Percentiles rank a stretch among this genome's conserved stretches.
Evolutionary conservation across 2,329 filamentous ascomycete genomes (phyloP).

Genomic region (Hymenoscyphus occultus): DNA sequence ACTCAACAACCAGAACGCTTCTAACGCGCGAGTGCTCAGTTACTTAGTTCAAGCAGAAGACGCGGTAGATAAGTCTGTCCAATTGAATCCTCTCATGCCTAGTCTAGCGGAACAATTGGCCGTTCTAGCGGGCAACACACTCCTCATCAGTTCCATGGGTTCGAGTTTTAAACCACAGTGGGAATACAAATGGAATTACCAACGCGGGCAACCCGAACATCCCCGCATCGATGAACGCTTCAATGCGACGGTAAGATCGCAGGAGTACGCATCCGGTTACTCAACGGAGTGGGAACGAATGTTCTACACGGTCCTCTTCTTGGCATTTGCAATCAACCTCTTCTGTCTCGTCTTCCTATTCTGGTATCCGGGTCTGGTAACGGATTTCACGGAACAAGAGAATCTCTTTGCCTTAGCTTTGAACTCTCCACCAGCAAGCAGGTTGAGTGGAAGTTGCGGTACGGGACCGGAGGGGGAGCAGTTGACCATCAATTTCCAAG

Average conservation of each 20-base stretch:
- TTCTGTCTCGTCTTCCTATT: constrained; percentile 62
- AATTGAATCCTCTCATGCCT: constrained; percentile 46
- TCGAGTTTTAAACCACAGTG: constrained; percentile 60
- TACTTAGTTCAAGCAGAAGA: constrained; percentile 48
- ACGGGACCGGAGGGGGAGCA: constrained; percentile 44
- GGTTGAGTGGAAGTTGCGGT: constrained; percentile 54
- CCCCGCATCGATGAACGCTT: constrained; percentile 54
- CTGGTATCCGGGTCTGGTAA: constrained; percentile 58
- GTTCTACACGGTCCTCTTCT: constrained; percentile 64
- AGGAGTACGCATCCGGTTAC: constrained; percentile 69
- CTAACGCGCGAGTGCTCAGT: constrained; percentile 56
- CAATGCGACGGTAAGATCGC: constrained; percentile 58
- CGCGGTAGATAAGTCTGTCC: constrained; percentile 40
- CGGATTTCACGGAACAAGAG: constrained; percentile 74
- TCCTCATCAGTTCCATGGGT: constrained; percentile 58
- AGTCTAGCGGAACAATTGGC: constrained; percentile 73
- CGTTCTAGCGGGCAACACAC: constrained; percentile 63
- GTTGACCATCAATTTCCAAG: constrained; percentile 41
- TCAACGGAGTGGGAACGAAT: constrained; percentile 56
- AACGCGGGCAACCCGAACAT: constrained; percentile 26
- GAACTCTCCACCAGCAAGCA: constrained; percentile 55
- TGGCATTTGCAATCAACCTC: constrained; percentile 66
- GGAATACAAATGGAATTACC: constrained; percentile 39
- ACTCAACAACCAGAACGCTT: constrained; percentile 52
- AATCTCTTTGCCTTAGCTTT: constrained; percentile 72